These are phyloP conservation scores for Platismatia glauca DNA, from an alignment of 495 filamentous ascomycete species.

Conservation along the genomic window DNA sequence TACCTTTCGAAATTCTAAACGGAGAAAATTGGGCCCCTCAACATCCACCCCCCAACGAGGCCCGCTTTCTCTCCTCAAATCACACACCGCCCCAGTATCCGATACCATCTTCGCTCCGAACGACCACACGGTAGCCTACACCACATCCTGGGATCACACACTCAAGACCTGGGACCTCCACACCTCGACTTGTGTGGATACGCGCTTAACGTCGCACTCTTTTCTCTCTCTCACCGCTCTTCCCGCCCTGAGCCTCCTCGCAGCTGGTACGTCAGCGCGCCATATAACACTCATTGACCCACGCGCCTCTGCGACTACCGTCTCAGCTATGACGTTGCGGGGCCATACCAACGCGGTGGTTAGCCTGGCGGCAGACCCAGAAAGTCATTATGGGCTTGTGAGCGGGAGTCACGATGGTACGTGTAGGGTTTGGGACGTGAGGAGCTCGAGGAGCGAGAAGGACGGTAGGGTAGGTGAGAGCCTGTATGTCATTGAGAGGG, in stretches of 20 bases:
- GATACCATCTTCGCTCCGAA: slow-evolving; percentile 72
- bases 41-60: slow-evolving; percentile 60
- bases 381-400: slow-evolving; percentile 69
- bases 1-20: slow-evolving; percentile 53
- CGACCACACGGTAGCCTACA: slow-evolving; percentile 84
- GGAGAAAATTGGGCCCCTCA: slow-evolving; percentile 62
- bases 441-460: slow-evolving; percentile 58
- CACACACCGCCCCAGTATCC: slow-evolving; percentile 63
- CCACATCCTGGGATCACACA: slow-evolving; percentile 78
- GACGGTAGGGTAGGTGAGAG: slow-evolving; percentile 64
- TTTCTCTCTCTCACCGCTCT: slow-evolving; percentile 67
- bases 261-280: slow-evolving; percentile 74
- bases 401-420: slow-evolving; percentile 84
- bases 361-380: slow-evolving; percentile 57
- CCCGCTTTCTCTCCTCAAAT: slow-evolving; percentile 59
- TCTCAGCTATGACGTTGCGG: slow-evolving; percentile 76
- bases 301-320: slow-evolving; percentile 58
- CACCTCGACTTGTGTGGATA: slow-evolving; percentile 63
- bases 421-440: slow-evolving; percentile 84
- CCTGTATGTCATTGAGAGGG: slow-evolving; percentile 71
- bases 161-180: slow-evolving; percentile 86
- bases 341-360: slow-evolving; percentile 83
- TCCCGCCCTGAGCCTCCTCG: slow-evolving; percentile 59
- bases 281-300: slow-evolving; percentile 88
- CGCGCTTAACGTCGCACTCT: slow-evolving; percentile 70